Percentiles rank a stretch among this genome's conserved stretches.
Evolutionary conservation across 2,329 filamentous ascomycete genomes (phyloP).

Genomic region (Raffaelea ambrosiae): DNA sequence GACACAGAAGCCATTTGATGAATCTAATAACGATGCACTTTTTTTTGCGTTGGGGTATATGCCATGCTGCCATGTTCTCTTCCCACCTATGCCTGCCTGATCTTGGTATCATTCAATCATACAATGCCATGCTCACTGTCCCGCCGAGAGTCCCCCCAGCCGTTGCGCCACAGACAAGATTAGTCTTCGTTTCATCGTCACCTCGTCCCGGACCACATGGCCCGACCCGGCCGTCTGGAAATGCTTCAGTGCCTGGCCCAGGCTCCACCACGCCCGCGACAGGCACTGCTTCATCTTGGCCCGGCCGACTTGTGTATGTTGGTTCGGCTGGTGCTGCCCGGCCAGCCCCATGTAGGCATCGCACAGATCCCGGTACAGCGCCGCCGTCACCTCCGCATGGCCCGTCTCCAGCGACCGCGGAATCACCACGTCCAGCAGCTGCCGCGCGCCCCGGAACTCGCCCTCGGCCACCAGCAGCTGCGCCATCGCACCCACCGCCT

Average conservation of each 20-base stretch:
- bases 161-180: slow-evolving; percentile 5
- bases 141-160: no score
- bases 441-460: slow-evolving; percentile 60
- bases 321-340: slow-evolving; percentile 28
- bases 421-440: slow-evolving; percentile 59
- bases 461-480: slow-evolving; percentile 60
- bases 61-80: no score
- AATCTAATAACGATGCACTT: no score
- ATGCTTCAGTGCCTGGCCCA: slow-evolving; percentile 7
- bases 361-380: slow-evolving; percentile 60
- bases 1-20: no score
- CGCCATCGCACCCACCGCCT: slow-evolving; percentile 58
- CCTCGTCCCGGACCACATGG: background rate
- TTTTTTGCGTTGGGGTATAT: no score
- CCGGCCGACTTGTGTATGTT: background rate
- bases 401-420: slow-evolving; percentile 70
- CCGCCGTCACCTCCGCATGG: slow-evolving; percentile 52
- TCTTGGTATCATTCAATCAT: no score
- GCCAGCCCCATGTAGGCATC: slow-evolving; percentile 76
- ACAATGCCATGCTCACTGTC: no score
- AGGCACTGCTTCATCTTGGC: slow-evolving; percentile 6
- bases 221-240: slow-evolving; percentile 4
- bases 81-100: no score
- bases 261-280: slow-evolving; percentile 9
- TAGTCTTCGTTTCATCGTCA: slow-evolving; percentile 6